These are phyloP conservation scores for Tausonia pullulans DNA, from an alignment of 1,284 basidiomycete species.

Conservation along the genomic window DNA sequence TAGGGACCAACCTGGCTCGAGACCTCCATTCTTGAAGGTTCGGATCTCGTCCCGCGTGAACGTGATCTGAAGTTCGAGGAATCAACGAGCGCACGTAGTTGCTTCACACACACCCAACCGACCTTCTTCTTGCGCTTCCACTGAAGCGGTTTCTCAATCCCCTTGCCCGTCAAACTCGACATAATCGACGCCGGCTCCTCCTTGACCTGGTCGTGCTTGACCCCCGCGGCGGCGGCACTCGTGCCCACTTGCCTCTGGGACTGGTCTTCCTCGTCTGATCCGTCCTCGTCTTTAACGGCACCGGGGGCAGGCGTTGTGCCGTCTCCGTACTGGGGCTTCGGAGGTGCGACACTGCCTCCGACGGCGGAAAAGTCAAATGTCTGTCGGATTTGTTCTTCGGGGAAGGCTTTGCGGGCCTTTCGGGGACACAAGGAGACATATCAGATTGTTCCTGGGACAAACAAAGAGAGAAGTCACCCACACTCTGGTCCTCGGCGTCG, in stretches of 20 bases:
- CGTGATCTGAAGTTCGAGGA: constrained; percentile 47
- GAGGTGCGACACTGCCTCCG: background rate
- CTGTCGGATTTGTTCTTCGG: background rate
- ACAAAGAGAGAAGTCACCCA: constrained; percentile 29
- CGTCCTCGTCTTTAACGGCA: background rate
- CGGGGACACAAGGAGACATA: too few species aligned
- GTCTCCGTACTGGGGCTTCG: background rate
- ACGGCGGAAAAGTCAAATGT: constrained; percentile 1
- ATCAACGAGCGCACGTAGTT: background rate
- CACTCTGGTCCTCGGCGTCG: constrained; percentile 45
- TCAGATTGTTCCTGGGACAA: too few species aligned
- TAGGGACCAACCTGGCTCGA: constrained; percentile 52
- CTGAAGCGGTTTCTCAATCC: constrained; percentile 23
- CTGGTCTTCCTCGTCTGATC: too few species aligned
- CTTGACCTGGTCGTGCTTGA: background rate
- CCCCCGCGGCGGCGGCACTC: too few species aligned
- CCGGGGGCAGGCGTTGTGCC: background rate
- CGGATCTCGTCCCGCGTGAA: constrained; percentile 75
- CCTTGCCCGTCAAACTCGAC: constrained; percentile 31
- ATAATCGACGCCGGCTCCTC: constrained; percentile 22
- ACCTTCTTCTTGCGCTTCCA: background rate
- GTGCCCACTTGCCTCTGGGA: too few species aligned
- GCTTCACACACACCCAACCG: background rate
- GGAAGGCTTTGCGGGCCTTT: background rate
- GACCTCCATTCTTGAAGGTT: constrained; percentile 63